Conservation (phyloP, 2,329 filamentous ascomycete species). For the Aspergillus flavus region DNA sequence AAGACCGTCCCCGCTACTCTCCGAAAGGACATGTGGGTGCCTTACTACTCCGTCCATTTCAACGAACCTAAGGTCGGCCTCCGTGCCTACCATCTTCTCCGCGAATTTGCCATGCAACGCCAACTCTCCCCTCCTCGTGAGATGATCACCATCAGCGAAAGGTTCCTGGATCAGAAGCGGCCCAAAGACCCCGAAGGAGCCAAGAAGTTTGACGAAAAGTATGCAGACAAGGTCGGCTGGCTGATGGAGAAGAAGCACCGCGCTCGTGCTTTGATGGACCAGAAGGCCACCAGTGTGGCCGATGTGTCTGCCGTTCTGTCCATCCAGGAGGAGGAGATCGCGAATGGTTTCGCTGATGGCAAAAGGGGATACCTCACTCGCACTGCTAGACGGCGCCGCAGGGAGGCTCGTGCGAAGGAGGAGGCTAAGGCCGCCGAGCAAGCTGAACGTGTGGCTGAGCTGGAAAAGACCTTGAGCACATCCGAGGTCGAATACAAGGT, state of each 20-base stretch:
- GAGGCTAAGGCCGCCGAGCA: constrained; percentile 25
- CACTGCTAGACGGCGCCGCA: constrained; percentile 33
- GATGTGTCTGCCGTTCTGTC: constrained; percentile 61
- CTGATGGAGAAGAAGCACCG: constrained; percentile 52
- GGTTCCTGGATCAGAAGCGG: constrained; percentile 41
- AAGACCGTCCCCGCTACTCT: constrained; percentile 61
- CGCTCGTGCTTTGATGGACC: constrained; percentile 61
- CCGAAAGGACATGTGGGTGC: constrained; percentile 65
- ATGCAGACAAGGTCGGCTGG: constrained; percentile 44
- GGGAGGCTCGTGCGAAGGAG: constrained; percentile 32
- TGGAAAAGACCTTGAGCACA: constrained; percentile 23
- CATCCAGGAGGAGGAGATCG: constrained; percentile 48
- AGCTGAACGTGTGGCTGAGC: constrained; percentile 25
- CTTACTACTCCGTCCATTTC: constrained; percentile 62
- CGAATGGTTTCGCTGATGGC: constrained; percentile 33
- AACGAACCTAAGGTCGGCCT: constrained; percentile 54
- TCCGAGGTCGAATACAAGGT: constrained; percentile 31
- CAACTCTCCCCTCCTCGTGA: constrained; percentile 54
- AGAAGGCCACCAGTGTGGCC: constrained; percentile 64
- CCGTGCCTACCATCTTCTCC: constrained; percentile 59
- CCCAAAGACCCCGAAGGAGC: constrained; percentile 42
- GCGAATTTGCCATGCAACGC: constrained; percentile 62
- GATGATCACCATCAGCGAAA: constrained; percentile 50
- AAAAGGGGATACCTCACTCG: constrained; percentile 36
- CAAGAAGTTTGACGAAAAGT: constrained; percentile 45